Conservation (phyloP, 1,139 yeast species). For the Zygosaccharomyces pseudobailii region DNA sequence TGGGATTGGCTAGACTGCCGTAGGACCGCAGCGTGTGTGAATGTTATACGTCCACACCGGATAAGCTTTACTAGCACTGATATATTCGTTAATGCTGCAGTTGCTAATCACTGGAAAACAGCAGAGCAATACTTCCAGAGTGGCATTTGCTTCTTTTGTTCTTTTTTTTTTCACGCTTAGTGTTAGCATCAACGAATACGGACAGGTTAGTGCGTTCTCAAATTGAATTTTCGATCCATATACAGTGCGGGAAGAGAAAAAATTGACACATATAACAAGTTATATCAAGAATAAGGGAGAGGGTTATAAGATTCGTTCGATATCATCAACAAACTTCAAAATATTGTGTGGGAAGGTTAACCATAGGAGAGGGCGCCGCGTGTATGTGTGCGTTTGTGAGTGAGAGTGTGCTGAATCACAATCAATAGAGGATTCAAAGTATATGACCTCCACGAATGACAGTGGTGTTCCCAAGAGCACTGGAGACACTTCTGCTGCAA, state of each 20-base stretch:
- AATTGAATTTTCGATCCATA: background rate
- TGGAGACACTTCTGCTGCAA: constrained; percentile 1
- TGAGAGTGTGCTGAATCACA: background rate
- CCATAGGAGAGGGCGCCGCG: background rate
- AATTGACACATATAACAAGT: background rate
- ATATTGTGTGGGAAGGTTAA: background rate
- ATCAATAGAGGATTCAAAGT: background rate
- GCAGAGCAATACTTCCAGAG: background rate
- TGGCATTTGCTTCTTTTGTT: background rate
- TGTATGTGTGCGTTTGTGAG: background rate
- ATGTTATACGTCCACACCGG: no score
- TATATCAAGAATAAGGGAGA: background rate
- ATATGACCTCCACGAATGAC: constrained; percentile 1
- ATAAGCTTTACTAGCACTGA: background rate
- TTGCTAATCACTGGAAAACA: no score
- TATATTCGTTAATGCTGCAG: no score
- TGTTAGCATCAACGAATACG: background rate
- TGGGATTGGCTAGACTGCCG: background rate
- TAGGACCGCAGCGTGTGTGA: background rate
- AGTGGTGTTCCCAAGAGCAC: constrained; percentile 2
- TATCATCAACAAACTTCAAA: background rate
- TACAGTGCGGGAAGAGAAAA: background rate
- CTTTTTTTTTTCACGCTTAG: background rate
- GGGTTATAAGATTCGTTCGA: background rate
- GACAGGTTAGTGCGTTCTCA: background rate